phyloP scores from a whole-genome alignment of 1,284 basidiomycete genomes.

The Amylostereum areolatum region DNA sequence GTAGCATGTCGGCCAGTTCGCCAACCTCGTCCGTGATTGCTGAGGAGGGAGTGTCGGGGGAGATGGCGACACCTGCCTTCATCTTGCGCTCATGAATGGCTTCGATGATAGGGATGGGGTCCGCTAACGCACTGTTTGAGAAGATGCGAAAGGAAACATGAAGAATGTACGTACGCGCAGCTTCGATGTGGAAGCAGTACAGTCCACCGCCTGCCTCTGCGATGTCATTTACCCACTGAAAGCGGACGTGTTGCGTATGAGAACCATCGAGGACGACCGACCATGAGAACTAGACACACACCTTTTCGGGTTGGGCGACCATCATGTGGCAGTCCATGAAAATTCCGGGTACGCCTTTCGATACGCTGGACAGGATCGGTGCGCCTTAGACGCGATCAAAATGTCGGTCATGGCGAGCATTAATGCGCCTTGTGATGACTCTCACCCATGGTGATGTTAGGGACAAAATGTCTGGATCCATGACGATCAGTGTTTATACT shows the following conservation, averaged over 20 bases:
- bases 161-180: conserved; percentile 60
- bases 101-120: conserved; percentile 70
- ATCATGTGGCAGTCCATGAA: conserved; percentile 99
- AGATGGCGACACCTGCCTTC: conserved; percentile 93
- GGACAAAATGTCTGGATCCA: conserved; percentile 84
- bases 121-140: conserved; percentile 36
- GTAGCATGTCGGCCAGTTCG: conserved; percentile 81
- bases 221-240: conserved; percentile 93
- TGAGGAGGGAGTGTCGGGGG: conserved; percentile 83
- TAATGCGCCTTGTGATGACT: conserved; percentile 5
- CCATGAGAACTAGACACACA: conserved; percentile 20
- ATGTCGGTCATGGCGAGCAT: no score
- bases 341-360: conserved; percentile 86
- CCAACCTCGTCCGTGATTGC: conserved; percentile 83
- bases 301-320: conserved; percentile 92
- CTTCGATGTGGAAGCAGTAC: conserved; percentile 98
- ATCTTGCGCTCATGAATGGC: conserved; percentile 73
- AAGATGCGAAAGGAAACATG: neutral
- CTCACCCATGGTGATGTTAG: conserved; percentile 94
- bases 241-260: neutral
- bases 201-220: conserved; percentile 91
- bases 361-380: conserved; percentile 85
- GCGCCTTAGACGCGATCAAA: conserved; percentile 52
- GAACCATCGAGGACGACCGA: neutral
- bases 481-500: conserved; percentile 13